A percentile compares a stretch with the other conserved stretches of the same genome.
Evolutionary conservation across 176 grass and related monocot species (phyloP).

Genomic region (Aegilops tauschii): DNA sequence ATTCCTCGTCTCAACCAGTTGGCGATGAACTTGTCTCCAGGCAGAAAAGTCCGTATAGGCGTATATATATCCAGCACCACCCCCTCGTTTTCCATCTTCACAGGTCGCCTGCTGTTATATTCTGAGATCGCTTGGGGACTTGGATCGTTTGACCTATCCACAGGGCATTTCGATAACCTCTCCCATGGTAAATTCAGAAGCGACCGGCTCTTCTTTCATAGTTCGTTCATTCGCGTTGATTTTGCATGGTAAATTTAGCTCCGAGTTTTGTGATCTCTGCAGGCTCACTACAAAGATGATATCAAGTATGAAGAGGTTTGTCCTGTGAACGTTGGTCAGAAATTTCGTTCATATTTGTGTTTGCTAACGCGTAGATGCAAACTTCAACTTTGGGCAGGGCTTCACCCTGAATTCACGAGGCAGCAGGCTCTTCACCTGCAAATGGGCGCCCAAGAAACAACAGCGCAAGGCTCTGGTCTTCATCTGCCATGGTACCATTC

Average conservation of each 20-base stretch:
- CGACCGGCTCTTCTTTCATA: not conserved
- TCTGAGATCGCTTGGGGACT: not conserved
- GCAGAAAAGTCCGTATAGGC: not conserved
- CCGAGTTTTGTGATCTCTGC: not conserved
- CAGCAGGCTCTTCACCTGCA: slow-evolving; percentile 58
- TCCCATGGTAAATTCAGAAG: slow-evolving; percentile 42
- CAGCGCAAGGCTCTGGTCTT: slow-evolving; percentile 54
- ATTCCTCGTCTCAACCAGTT: not conserved
- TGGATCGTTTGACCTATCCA: not conserved
- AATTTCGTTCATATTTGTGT: not conserved
- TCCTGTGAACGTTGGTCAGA: not conserved
- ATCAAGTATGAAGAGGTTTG: slow-evolving; percentile 15
- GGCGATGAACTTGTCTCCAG: not conserved
- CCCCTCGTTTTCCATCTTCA: not conserved
- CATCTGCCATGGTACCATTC: slow-evolving; percentile 23
- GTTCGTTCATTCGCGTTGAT: not conserved
- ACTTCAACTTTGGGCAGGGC: slow-evolving; percentile 26
- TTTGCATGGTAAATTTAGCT: not conserved
- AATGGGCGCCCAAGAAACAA: slow-evolving; percentile 40
- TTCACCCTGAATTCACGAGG: slow-evolving; percentile 50
- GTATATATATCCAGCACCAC: slow-evolving; percentile 29
- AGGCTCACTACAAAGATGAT: not conserved
- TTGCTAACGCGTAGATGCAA: not conserved
- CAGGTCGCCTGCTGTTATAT: not conserved
- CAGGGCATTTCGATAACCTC: not conserved